A percentile compares a stretch with the other conserved stretches of the same genome.
Evolutionary conservation across 2,329 filamentous ascomycete species (phyloP).

Genomic region (Xylariomycetidae sp.): DNA sequence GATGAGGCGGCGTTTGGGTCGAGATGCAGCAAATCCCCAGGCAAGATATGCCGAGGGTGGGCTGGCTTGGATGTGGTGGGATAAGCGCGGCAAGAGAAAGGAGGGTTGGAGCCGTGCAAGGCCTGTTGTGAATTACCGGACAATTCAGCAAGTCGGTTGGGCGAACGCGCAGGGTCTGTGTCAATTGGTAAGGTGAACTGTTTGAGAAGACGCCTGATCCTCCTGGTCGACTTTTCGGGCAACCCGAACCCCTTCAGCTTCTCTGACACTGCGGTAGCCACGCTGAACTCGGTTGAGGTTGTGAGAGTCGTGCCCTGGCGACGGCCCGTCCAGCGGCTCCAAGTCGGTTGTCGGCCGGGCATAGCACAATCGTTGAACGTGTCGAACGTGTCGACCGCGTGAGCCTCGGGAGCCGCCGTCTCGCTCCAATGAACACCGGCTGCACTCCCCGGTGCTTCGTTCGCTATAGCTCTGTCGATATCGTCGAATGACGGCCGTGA

Average conservation of each 20-base stretch:
- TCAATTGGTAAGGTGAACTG: conserved; percentile 24
- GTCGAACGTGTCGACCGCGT: neutral
- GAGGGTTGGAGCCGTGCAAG: conserved; percentile 1
- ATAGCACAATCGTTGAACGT: neutral
- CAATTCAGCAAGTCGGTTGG: conserved; percentile 4
- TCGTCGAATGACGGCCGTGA: conserved; percentile 18
- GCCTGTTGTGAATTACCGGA: too few species aligned
- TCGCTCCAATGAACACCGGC: too few species aligned
- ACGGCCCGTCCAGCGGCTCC: too few species aligned
- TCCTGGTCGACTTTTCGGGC: conserved; percentile 16
- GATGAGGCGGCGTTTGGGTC: too few species aligned
- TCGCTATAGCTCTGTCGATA: too few species aligned
- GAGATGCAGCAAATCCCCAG: conserved; percentile 50
- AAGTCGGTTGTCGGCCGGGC: too few species aligned
- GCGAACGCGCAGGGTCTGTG: conserved; percentile 12
- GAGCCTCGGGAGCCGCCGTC: too few species aligned
- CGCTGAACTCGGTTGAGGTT: conserved; percentile 22
- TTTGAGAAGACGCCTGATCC: conserved; percentile 20
- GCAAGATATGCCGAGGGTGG: conserved; percentile 31
- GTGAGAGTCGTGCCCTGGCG: conserved; percentile 22
- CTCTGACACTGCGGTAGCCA: conserved; percentile 15
- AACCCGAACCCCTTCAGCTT: conserved; percentile 17
- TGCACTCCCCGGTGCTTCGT: too few species aligned
- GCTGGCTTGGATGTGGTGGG: conserved; percentile 1
- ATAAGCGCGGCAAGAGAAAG: conserved; percentile 4